Conservation (phyloP, 495 filamentous ascomycete species). For the Elaphomyces granulatus region DNA sequence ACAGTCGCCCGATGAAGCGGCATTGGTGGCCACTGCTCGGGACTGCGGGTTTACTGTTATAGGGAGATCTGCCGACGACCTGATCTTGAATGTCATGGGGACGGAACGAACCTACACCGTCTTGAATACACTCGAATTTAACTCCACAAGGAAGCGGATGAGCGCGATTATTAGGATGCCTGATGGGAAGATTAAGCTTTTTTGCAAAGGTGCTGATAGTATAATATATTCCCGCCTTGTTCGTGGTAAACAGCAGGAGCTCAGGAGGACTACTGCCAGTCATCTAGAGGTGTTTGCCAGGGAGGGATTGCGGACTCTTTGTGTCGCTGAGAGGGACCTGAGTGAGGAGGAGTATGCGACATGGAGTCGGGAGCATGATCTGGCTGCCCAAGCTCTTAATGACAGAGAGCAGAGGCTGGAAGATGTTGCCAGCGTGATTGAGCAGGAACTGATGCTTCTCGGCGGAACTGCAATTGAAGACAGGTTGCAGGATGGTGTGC, state of each 20-base stretch:
- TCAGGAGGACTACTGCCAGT: conserved; percentile 71
- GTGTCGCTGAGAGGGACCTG: conserved; percentile 77
- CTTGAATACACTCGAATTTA: conserved; percentile 94
- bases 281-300: conserved; percentile 94
- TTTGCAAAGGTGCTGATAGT: conserved; percentile 97
- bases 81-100: conserved; percentile 77
- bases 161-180: conserved; percentile 96
- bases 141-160: conserved; percentile 94
- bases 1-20: conserved; percentile 94
- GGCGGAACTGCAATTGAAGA: conserved; percentile 98
- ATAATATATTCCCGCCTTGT: conserved; percentile 90
- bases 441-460: conserved; percentile 75
- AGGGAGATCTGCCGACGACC: conserved; percentile 59
- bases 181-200: conserved; percentile 77
- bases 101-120: conserved; percentile 72
- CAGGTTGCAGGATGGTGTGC: conserved; percentile 91
- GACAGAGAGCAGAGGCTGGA: conserved; percentile 93
- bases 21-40: conserved; percentile 82
- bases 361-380: conserved; percentile 78
- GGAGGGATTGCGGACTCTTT: conserved; percentile 89
- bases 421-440: conserved; percentile 74
- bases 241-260: conserved; percentile 70
- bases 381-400: conserved; percentile 69
- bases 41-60: conserved; percentile 96
- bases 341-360: conserved; percentile 71